Evolutionary conservation across 2,329 filamentous ascomycete genomes (phyloP), one percentile per base, ranked within the genome.

Genomic region (Neofusicoccum cordaticola): DNA sequence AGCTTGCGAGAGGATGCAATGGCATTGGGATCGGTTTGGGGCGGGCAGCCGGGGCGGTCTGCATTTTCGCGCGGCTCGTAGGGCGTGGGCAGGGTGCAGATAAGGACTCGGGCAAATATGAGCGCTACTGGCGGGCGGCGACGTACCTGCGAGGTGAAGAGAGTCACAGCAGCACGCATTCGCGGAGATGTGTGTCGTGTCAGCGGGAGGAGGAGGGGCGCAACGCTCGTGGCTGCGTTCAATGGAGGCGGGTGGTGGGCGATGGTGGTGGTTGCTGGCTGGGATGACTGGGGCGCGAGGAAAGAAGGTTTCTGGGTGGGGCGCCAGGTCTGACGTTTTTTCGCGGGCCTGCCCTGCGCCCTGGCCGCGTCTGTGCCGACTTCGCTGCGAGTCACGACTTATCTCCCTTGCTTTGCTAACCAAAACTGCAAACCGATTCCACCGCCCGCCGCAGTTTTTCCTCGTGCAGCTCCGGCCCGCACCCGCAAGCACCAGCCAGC

Each of bases 111-210:
- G 56, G n/a, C 27, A 11, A n/a, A 60, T 60, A 35, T 15, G 15
- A 22, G 56, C 42, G 15, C 51, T 27, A 56, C 35, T 37, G 51
- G 7, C 19, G 65, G 60, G 65, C 67, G 66, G 66, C 19, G 65
- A 76, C 80, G 70, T 81, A 83, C 81, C 81, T 83, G 81, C 73
- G 81, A 83, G 77, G 81, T 83, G 74, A 82, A 83, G 75, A 78
- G 75, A 71, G 80, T 81, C 69, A 78, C 78, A 75, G 78, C 78
- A 80, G 79, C 79, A 80, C 80, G 80, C 81, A 83, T 81, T 65
- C 63, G 63, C 63, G 56, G 56, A 42, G 52, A 60, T 58, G 63
- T 58, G 31, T 27, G 62, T 13, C 44, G 50, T 19, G 52, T 41
- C 62, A 34, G 62, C 13, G 17, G 50, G 42, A 13, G 51, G 51